These are phyloP conservation scores for Sicyos edulis DNA, from an alignment of 306 rosid genomes.

Conservation along the genomic window DNA sequence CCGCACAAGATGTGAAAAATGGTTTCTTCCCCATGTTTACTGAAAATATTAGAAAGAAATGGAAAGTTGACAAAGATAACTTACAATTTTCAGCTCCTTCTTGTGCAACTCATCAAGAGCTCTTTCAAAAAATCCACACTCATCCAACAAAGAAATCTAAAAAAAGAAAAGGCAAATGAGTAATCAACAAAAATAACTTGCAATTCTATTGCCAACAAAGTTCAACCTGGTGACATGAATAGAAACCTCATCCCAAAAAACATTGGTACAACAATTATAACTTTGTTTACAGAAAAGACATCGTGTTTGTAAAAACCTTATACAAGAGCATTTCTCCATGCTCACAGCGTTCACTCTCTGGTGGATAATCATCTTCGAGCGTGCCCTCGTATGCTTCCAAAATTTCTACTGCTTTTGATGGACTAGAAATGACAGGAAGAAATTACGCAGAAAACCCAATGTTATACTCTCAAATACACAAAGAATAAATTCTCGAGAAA, in stretches of 20 bases:
- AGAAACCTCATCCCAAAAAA: not conserved
- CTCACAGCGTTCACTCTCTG: slow-evolving; percentile 91
- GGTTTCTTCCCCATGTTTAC: not conserved
- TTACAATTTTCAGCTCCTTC: slow-evolving; percentile 72
- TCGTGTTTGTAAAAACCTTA: slow-evolving; percentile 44
- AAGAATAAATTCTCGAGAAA: not conserved
- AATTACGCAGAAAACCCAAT: not conserved
- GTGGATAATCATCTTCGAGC: slow-evolving; percentile 90
- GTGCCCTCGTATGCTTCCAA: slow-evolving; percentile 99
- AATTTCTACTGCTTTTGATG: slow-evolving; percentile 88
- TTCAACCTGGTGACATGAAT: not conserved
- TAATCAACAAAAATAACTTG: slow-evolving; percentile 10
- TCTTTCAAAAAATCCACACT: slow-evolving; percentile 64
- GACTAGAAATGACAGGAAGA: slow-evolving; percentile 33
- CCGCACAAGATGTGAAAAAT: not conserved
- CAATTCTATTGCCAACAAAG: not conserved
- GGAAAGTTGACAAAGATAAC: slow-evolving; percentile 29
- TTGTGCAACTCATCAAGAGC: slow-evolving; percentile 80
- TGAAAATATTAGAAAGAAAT: slow-evolving; percentile 12
- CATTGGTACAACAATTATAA: not conserved
- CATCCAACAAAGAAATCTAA: slow-evolving; percentile 83
- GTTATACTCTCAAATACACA: not conserved
- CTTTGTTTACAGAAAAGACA: not conserved
- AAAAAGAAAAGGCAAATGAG: slow-evolving; percentile 9
- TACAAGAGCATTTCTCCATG: slow-evolving; percentile 97